These are phyloP conservation scores for Sclerotinia trifoliorum DNA, from an alignment of 2,329 filamentous ascomycete genomes.

Conservation along the genomic window DNA sequence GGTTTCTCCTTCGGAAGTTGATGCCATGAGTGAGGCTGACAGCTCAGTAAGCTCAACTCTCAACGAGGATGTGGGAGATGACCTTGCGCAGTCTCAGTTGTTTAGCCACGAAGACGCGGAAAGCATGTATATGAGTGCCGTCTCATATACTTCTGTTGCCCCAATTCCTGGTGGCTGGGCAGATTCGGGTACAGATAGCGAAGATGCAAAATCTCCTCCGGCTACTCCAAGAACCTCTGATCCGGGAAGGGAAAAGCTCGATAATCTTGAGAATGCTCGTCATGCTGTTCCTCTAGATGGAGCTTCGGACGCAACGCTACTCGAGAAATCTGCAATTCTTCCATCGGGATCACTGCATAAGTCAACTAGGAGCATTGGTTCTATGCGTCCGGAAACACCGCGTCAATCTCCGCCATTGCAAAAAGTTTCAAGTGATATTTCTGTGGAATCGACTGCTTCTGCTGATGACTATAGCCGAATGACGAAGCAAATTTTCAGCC, in stretches of 20 bases:
- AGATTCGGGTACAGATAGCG: constrained; percentile 28
- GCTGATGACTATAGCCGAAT: constrained; percentile 36
- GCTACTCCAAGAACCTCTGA: constrained; percentile 28
- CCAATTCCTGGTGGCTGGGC: constrained; percentile 36
- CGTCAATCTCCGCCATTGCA: constrained; percentile 26
- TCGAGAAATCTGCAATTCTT: not conserved
- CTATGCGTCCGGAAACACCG: constrained; percentile 3
- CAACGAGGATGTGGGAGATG: constrained; percentile 42
- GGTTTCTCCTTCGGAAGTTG: not conserved
- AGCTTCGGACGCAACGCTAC: not conserved
- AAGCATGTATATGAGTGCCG: constrained; percentile 82
- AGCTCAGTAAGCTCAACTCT: constrained; percentile 9
- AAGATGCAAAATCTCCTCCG: constrained; percentile 26
- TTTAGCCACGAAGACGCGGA: constrained; percentile 79
- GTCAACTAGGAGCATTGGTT: constrained; percentile 22
- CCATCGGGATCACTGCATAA: constrained; percentile 19
- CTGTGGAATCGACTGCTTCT: constrained; percentile 34
- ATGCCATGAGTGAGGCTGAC: constrained; percentile 22
- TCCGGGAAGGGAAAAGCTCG: constrained; percentile 23
- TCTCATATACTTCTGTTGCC: constrained; percentile 47
- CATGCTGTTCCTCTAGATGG: constrained; percentile 19
- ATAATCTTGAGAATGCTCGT: constrained; percentile 35
- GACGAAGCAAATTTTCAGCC: constrained; percentile 40
- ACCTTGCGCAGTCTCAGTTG: constrained; percentile 63
- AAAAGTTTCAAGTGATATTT: constrained; percentile 32